phyloP scores from a whole-genome alignment of 352 stramenopile genomes.

The Phytophthora hibernalis region DNA sequence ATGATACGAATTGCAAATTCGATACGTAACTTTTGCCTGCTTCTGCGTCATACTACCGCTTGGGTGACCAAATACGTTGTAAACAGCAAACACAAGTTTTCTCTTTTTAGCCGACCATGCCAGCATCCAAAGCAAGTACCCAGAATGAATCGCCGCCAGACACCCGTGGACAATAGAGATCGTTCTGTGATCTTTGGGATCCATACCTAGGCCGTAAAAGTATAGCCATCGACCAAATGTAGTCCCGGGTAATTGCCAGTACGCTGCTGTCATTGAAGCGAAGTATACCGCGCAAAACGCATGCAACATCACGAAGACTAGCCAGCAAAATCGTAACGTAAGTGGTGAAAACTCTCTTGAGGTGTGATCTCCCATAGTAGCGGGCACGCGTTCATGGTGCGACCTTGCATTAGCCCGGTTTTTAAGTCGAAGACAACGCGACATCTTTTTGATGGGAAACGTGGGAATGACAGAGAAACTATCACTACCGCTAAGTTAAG shows the following conservation, averaged over 20 bases:
- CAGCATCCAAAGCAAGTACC: slow-evolving; percentile 21
- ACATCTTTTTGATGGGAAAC: background rate
- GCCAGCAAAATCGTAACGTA: background rate
- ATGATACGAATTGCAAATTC: background rate
- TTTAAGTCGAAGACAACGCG: background rate
- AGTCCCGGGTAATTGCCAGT: slow-evolving; percentile 12
- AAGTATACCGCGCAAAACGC: slow-evolving; percentile 14
- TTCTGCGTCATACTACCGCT: background rate
- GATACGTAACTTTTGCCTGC: background rate
- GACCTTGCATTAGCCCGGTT: background rate
- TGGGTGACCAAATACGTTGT: slow-evolving; percentile 12
- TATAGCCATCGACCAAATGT: slow-evolving; percentile 13
- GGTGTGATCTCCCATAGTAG: background rate
- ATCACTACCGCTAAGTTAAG: background rate
- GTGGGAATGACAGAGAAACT: background rate
- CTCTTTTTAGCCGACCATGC: slow-evolving; percentile 8
- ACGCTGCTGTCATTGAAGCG: slow-evolving; percentile 7
- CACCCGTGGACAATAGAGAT: slow-evolving; percentile 16
- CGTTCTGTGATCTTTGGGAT: slow-evolving; percentile 14
- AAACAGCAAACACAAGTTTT: slow-evolving; percentile 19
- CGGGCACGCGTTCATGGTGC: background rate
- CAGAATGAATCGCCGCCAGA: slow-evolving; percentile 12
- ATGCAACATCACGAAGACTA: slow-evolving; percentile 16
- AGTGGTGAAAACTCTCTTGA: slow-evolving; percentile 3
- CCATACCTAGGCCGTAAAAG: slow-evolving; percentile 23